Conservation (phyloP, 1,139 yeast genomes). For the Saccharomyces hybrid region DNA sequence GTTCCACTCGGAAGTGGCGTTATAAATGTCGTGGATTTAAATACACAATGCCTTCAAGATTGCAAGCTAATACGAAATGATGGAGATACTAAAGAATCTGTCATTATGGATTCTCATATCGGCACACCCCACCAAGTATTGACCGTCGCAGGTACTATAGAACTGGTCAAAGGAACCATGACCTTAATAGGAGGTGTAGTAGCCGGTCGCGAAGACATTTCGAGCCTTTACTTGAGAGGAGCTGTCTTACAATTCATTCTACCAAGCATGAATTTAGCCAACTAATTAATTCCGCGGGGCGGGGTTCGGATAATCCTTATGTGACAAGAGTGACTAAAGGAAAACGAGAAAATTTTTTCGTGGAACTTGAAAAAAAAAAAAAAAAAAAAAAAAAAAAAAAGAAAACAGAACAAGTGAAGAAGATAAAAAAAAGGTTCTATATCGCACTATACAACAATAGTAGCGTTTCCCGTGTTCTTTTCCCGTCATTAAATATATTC, state of each 20-base stretch:
- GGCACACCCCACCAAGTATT: constrained; percentile 1
- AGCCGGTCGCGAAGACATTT: neutral
- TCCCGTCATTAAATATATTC: neutral
- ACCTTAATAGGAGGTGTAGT: constrained; percentile 2
- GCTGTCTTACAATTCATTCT: constrained; percentile 2
- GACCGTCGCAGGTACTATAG: constrained; percentile 3
- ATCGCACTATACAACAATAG: neutral
- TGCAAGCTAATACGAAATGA: constrained; percentile 1
- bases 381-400: neutral
- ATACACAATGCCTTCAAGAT: constrained; percentile 18
- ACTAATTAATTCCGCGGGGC: constrained; percentile 1
- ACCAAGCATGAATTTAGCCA: constrained; percentile 3
- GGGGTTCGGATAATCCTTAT: neutral
- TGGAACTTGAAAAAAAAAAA: neutral
- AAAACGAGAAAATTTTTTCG: neutral
- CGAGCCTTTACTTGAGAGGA: constrained; percentile 1
- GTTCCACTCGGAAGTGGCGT: constrained; percentile 12
- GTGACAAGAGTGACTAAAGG: neutral
- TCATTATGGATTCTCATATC: neutral
- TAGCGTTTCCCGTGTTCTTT: neutral
- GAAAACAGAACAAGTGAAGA: neutral
- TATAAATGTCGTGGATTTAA: constrained; percentile 19
- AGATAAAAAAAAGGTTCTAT: neutral
- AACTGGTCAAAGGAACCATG: constrained; percentile 2
- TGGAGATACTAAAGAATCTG: neutral